Base-by-base conservation (phyloP, 2,329 filamentous ascomycete genomes). In the Hypoxylon sp. region DNA sequence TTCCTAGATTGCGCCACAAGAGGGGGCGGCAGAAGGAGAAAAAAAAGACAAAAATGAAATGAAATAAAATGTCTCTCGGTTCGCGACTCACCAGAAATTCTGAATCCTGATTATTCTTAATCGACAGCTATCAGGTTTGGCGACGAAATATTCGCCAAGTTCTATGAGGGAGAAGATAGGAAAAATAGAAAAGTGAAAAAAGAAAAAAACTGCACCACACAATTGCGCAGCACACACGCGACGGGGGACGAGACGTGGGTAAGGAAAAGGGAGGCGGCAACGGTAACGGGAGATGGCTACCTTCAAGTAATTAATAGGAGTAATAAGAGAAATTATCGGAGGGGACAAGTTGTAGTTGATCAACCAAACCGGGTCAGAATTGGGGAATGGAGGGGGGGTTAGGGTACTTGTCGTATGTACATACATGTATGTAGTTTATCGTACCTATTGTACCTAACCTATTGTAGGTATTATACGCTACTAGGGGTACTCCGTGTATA, bases 241-340 rank as follows among this genome's bases (percentile, higher is more conserved):
- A 72, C 68, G 67, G 69, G 68, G 64, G 66, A 69, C 62, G 62
- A 74, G 72, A 70, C 66, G 70, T 69, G 71, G 70, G 67, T 69
- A 68, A 65, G 64, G 39, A 62, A 66, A 72, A 75, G 74, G 73
- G 71, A 70, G 70, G 73, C 72, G 72, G 73, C 69, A 74, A 73
- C 72, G 73, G 73, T 73, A 68, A 74, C 72, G 75, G 73, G 73
- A 72, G 71, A 73, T 72, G 71, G 70, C 71, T 74, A 66, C 70
- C 63, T 69, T 69, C 65, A 60, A 69, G 68, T 71, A 69, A 71
- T 71, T 76, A 74, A 72, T 67, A 71, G 66, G 73, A 70, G 74
- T 71, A 72, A 74, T 72, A 75, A 75, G 75, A 77, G 75, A 77
- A 75, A 77, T 76, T 76, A 74, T 77, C 75, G 75, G 75, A 75